A percentile compares a stretch with the other conserved stretches of the same genome.
Conservation (phyloP, 176 grass and related monocot species). For the Juncus effusus region DNA sequence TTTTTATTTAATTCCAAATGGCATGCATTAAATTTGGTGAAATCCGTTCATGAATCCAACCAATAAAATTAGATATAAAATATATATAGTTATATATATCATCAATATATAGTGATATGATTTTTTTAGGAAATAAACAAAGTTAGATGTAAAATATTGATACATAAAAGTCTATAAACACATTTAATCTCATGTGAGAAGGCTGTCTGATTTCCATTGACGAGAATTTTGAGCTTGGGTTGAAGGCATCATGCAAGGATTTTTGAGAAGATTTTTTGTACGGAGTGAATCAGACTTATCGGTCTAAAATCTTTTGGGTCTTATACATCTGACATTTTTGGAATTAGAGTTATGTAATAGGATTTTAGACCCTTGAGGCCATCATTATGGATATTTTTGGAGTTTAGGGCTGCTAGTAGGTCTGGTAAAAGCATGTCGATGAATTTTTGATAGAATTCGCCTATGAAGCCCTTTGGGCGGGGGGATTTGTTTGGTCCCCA, state of each 20-base stretch:
- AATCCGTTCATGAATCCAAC: too few species aligned
- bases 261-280: not conserved
- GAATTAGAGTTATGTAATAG: not conserved
- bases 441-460: not conserved
- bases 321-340: not conserved
- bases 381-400: not conserved
- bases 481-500: not conserved
- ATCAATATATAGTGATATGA: too few species aligned
- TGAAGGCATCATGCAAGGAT: not conserved
- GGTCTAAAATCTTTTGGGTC: not conserved
- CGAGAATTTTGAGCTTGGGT: too few species aligned
- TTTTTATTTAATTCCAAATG: too few species aligned
- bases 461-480: not conserved
- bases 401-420: not conserved
- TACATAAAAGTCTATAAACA: too few species aligned
- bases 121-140: too few species aligned
- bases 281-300: not conserved
- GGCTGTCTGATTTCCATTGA: too few species aligned
- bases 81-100: too few species aligned
- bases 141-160: too few species aligned
- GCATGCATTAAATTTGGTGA: too few species aligned
- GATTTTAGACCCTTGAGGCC: not conserved
- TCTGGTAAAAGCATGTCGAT: not conserved
- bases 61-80: too few species aligned
- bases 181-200: too few species aligned